phyloP scores from a whole-genome alignment of 2,329 filamentous ascomycete species.

The Monilinia aucupariae region DNA sequence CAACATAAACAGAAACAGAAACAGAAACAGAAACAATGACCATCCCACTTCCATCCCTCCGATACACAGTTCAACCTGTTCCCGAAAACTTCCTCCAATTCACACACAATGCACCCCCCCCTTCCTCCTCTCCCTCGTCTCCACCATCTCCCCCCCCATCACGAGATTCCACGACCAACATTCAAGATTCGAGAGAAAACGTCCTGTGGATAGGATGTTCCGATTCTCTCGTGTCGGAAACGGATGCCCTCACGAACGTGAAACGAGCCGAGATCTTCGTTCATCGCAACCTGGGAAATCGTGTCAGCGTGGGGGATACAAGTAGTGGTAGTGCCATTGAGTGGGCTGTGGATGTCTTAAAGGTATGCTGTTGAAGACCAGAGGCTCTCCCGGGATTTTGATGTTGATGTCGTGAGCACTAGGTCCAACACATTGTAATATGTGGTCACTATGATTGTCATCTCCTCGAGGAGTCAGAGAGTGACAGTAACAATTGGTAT shows the following conservation, averaged over 20 bases:
- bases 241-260: slow-evolving; percentile 51
- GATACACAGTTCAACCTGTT: slow-evolving; percentile 1
- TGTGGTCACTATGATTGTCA: slow-evolving; percentile 52
- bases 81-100: slow-evolving; percentile 4
- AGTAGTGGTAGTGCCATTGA: slow-evolving; percentile 57
- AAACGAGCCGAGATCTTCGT: slow-evolving; percentile 64
- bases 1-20: not conserved
- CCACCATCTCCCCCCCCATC: slow-evolving; percentile 6
- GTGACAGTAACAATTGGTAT: slow-evolving; percentile 50
- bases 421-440: slow-evolving; percentile 51
- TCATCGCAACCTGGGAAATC: slow-evolving; percentile 66
- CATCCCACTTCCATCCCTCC: slow-evolving; percentile 8
- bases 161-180: not conserved
- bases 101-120: not conserved
- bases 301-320: slow-evolving; percentile 55
- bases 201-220: slow-evolving; percentile 65
- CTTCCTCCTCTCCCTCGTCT: not conserved
- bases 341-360: slow-evolving; percentile 56
- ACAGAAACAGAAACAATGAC: slow-evolving; percentile 2
- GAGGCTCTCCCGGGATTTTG: too few relatives aligned
- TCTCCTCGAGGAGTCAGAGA: slow-evolving; percentile 42
- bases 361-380: slow-evolving; percentile 39
- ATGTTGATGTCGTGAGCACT: not conserved
- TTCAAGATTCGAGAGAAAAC: slow-evolving; percentile 39
- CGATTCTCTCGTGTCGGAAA: slow-evolving; percentile 61